Evolutionary conservation across 805 yeast genomes (phyloP), one percentile per base, ranked within the genome.

Genomic region (Yarrowia divulgata): DNA sequence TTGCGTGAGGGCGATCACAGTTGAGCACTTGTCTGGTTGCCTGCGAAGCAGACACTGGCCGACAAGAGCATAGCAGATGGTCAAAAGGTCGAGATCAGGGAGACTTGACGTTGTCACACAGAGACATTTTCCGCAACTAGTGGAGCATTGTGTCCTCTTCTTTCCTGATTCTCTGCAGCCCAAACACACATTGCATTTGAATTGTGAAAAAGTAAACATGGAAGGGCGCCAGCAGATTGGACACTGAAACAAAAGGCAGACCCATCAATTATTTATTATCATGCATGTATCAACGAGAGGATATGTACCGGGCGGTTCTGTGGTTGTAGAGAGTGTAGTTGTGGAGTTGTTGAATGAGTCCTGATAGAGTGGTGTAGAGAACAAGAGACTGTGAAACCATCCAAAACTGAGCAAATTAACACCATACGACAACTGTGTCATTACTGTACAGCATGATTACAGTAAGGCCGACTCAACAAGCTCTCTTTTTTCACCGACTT

Each of bases 161-260:
- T 34, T 8, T 10, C 1, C 32, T 52, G 32, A 40, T 54, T 54
- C 60, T 54, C 60, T 54, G 45, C 60, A 54, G 60, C 45, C 23
- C 60, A 54, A 54, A 54, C 60, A 54, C 60, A 54, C 35, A 54
- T 54, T 54, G 60, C 60, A 54, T 54, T 54, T 39, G 23, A 54
- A 54, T 54, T 54, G 43, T 54, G 60, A 54, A 54, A 54, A 54
- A 54, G 60, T 19, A 54, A 54, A n/a, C 45, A 54, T 39, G 45
- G 60, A 54, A 54, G 60, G 45, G 60, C n/a, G 23, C 43, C 37
- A 35, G 43, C 32, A 37, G 58, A 54, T 37, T 54, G 60, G 60
- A 23, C 14, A 14, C 42, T 39, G 60, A 39, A 23, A 39, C 60
- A 19, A 19, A 52, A 39, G 60, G 18, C 60, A 37, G 60, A 37